phyloP scores from a whole-genome alignment of 164 flowering plant genomes.

The Stephania cephalantha region DNA sequence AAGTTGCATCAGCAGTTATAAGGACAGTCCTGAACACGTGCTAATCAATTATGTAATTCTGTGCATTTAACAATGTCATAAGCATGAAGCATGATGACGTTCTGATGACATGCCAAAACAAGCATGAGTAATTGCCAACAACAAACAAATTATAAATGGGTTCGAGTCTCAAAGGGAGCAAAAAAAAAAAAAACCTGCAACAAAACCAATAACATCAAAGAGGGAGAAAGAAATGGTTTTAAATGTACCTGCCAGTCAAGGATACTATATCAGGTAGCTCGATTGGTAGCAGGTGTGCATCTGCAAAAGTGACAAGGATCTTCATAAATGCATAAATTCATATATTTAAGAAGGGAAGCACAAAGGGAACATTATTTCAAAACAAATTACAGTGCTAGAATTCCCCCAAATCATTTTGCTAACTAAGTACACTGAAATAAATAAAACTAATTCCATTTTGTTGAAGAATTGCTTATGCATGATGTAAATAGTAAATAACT shows the following conservation, averaged over 20 bases:
- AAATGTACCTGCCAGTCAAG: slow-evolving; percentile 58
- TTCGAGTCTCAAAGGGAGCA: no score
- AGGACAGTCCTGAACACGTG: not conserved
- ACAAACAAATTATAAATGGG: no score
- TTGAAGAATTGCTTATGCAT: not conserved
- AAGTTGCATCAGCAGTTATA: not conserved
- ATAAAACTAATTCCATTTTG: not conserved
- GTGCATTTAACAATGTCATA: not conserved
- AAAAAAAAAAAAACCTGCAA: no score
- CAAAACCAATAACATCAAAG: no score
- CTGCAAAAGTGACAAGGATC: slow-evolving; percentile 36
- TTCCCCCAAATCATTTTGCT: not conserved
- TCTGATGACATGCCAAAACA: not conserved
- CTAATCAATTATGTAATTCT: no score
- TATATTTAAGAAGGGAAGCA: not conserved
- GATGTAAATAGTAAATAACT: no score
- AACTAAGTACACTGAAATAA: not conserved
- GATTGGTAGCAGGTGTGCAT: slow-evolving; percentile 85
- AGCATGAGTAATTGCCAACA: not conserved
- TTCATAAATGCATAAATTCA: not conserved
- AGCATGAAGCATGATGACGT: not conserved
- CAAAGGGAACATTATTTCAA: not conserved
- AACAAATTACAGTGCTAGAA: not conserved
- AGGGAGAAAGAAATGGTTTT: no score
- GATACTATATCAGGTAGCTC: slow-evolving; percentile 72